phyloP scores from a whole-genome alignment of 208 protist genomes.

The Tritrichomonas musculus region DNA sequence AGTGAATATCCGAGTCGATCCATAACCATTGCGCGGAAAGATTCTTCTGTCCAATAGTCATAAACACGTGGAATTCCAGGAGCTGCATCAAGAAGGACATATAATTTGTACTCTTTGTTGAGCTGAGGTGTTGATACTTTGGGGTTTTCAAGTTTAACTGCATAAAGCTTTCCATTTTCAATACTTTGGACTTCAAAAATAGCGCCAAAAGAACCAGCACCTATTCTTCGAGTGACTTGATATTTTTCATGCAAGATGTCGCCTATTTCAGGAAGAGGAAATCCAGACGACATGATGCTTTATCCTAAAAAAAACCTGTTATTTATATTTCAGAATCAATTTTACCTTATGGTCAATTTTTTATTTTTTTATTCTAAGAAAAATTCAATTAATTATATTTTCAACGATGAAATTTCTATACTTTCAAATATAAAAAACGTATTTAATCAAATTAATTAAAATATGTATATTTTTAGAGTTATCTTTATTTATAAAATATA shows the following conservation, averaged over 20 bases:
- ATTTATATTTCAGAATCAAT: too few species aligned
- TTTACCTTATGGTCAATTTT: too few species aligned
- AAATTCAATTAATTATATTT: too few species aligned
- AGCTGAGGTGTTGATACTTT: constrained; percentile 87
- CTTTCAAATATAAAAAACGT: too few species aligned
- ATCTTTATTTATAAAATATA: too few species aligned
- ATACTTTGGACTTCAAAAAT: constrained; percentile 14
- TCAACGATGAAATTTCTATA: too few species aligned
- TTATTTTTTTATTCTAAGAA: too few species aligned
- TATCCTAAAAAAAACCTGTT: too few species aligned
- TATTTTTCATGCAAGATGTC: constrained; percentile 6
- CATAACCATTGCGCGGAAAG: constrained; percentile 98
- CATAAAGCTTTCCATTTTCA: constrained; percentile 66
- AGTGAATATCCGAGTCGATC: constrained; percentile 90
- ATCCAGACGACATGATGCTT: too few species aligned
- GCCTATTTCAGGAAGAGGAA: not conserved
- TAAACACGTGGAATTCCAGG: constrained; percentile 84
- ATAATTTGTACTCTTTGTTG: constrained; percentile 88
- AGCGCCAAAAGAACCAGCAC: not conserved
- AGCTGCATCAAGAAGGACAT: constrained; percentile 52
- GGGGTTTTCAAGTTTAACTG: constrained; percentile 70
- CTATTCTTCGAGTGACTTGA: not conserved
- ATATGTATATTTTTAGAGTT: too few species aligned
- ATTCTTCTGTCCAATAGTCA: constrained; percentile 84
- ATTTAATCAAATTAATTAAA: too few species aligned